Conservation (phyloP, 768 basidiomycete genomes). For the Rickenella mellea region DNA sequence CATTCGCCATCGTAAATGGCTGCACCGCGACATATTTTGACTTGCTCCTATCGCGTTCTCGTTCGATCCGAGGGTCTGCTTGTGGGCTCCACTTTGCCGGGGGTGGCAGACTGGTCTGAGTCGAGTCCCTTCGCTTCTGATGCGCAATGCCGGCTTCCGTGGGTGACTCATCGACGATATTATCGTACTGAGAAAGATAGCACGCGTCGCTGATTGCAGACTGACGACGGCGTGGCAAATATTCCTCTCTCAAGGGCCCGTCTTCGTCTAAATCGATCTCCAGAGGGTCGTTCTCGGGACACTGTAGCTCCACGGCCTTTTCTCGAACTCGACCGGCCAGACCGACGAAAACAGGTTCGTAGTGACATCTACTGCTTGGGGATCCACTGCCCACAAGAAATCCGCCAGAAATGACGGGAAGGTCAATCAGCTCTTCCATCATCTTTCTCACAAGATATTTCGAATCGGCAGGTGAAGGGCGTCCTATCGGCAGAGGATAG, state of each 20-base stretch:
- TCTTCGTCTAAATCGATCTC: constrained; percentile 81
- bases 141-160: constrained; percentile 5
- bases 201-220: constrained; percentile 23
- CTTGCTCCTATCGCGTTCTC: background rate
- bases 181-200: constrained; percentile 14
- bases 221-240: constrained; percentile 58
- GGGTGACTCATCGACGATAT: constrained; percentile 3
- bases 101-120: constrained; percentile 43
- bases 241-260: constrained; percentile 74
- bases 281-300: constrained; percentile 22
- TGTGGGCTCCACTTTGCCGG: constrained; percentile 73
- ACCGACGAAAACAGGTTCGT: constrained; percentile 65
- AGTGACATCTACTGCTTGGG: constrained; percentile 20
- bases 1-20: background rate
- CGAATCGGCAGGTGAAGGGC: constrained; percentile 59
- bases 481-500: constrained; percentile 63
- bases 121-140: constrained; percentile 9
- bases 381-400: constrained; percentile 9
- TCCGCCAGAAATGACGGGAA: constrained; percentile 21
- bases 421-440: constrained; percentile 60
- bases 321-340: constrained; percentile 56
- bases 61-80: background rate
- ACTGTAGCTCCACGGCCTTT: constrained; percentile 34
- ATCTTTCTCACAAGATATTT: constrained; percentile 57
- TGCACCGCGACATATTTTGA: background rate